Evolutionary conservation across 2,329 filamentous ascomycete species (phyloP).

Genomic region (Colletotrichum shisoi): DNA sequence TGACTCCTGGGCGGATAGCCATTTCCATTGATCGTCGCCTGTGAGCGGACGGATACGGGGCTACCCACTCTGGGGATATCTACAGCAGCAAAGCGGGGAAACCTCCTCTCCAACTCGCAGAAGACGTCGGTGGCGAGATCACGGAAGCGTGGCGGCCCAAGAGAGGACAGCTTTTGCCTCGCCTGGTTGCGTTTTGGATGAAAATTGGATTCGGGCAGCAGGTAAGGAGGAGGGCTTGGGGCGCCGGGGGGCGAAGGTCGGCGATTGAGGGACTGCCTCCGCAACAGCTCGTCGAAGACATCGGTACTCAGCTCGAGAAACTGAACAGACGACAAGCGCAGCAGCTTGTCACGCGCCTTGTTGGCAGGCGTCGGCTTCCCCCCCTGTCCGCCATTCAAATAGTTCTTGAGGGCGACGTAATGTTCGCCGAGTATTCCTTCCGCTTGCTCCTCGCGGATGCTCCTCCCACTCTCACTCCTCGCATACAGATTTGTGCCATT

Average conservation of each 20-base stretch:
- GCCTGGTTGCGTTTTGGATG: conserved; percentile 98
- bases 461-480: conserved; percentile 71
- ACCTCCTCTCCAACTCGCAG: conserved; percentile 89
- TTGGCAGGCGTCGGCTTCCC: conserved; percentile 78
- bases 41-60: conserved; percentile 70
- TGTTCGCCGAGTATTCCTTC: conserved; percentile 76
- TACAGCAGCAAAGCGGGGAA: conserved; percentile 77
- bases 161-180: conserved; percentile 90
- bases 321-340: conserved; percentile 87
- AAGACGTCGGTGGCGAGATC: conserved; percentile 96
- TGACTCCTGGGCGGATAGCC: conserved; percentile 60
- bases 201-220: conserved; percentile 86
- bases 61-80: conserved; percentile 76
- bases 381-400: conserved; percentile 79
- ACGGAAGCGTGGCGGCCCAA: conserved; percentile 85
- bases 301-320: conserved; percentile 98
- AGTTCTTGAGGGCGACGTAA: conserved; percentile 80
- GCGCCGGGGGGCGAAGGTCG: conserved; percentile 61
- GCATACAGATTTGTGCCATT: conserved; percentile 76
- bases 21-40: conserved; percentile 65
- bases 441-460: conserved; percentile 65
- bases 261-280: conserved; percentile 75
- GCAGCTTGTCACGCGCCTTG: conserved; percentile 91
- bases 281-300: conserved; percentile 92
- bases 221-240: conserved; percentile 70